Conservation (phyloP, 768 basidiomycete genomes). For the Guyanaporus albipodus region DNA sequence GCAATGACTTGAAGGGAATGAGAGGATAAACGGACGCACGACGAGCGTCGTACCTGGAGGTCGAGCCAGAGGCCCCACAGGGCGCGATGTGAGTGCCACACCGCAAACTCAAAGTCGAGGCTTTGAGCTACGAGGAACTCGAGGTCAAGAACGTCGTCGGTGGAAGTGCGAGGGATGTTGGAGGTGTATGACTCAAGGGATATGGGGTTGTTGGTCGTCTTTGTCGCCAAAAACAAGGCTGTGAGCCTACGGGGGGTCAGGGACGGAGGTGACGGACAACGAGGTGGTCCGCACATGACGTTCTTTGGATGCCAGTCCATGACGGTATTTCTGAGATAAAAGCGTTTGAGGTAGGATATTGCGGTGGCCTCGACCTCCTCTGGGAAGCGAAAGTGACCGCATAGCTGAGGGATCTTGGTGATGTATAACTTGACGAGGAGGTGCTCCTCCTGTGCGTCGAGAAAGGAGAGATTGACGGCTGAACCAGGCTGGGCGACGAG, state of each 20-base stretch:
- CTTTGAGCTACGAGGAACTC: conserved; percentile 97
- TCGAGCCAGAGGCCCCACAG: conserved; percentile 89
- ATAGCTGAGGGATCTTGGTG: conserved; percentile 80
- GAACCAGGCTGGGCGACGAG: conserved; percentile 66
- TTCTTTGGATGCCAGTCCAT: conserved; percentile 99
- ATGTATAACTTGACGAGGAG: conserved; percentile 87
- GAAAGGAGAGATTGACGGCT: conserved; percentile 66
- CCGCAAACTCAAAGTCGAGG: conserved; percentile 88
- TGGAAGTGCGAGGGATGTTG: conserved; percentile 75
- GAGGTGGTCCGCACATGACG: conserved; percentile 72
- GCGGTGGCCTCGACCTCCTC: conserved; percentile 95
- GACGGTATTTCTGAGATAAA: conserved; percentile 95
- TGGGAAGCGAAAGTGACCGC: conserved; percentile 80
- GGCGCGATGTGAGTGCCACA: conserved; percentile 88
- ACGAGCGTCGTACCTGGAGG: conserved; percentile 57
- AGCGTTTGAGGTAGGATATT: conserved; percentile 88
- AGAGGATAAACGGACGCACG: conserved; percentile 4
- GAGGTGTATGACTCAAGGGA: conserved; percentile 80
- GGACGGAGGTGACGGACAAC: background rate
- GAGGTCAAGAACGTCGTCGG: conserved; percentile 85
- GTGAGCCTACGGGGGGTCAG: conserved; percentile 65
- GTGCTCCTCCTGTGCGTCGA: conserved; percentile 76
- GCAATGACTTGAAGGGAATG: conserved; percentile 46
- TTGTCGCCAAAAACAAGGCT: conserved; percentile 90
- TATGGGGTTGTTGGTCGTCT: conserved; percentile 95